Evolutionary conservation across 208 protist genomes (phyloP), one percentile per base, ranked within the genome.

Genomic region (Jaenimonas drosophilae): DNA sequence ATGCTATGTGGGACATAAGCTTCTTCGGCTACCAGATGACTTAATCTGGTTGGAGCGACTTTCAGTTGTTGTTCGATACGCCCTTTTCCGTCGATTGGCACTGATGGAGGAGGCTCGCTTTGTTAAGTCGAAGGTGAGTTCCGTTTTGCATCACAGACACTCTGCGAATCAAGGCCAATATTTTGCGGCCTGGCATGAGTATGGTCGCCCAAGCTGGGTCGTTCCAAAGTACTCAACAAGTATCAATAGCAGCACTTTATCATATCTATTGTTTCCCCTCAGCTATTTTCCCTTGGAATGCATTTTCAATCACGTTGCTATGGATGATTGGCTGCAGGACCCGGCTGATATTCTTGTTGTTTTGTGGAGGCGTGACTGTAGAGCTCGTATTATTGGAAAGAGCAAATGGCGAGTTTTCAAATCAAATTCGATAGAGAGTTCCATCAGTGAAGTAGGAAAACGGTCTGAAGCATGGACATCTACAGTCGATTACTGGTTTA

Each of bases 161-260:
- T 17, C 17, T 2, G 36, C 2, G 34, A 12, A 20, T 19, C 16
- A 31, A 17, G 2, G 25, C 24, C 6, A 39, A 32, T 25, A 6
- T 1, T 54, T 1, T 3, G 7, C 21, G 11, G 67, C 55, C n/a
- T 74, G 66, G 66, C 60, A 52, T 9, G 25, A 64, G 29, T 55
- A 64, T 47, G 46, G 62, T 11, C 55, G 60, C 11, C 66, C 66
- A 0, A 62, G 60, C 9, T 74, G 66, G 66, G 37, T 74, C 28
- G 54, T 62, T 26, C 60, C 57, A 16, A 26, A 56, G 7, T 12
- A 21, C 32, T 11, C 25, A 29, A 6, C 14, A 9, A 9, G 14
- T 34, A 34, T 34, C 14, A 16, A 9, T 34, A 9, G 9, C 14
- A 14, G 11, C 14, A 14, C 14, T 34, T 34, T 34, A 9, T 9